A percentile compares a stretch with the other conserved stretches of the same genome.
Conservation (phyloP, 208 protist genomes). For the Spongospora subterranea region DNA sequence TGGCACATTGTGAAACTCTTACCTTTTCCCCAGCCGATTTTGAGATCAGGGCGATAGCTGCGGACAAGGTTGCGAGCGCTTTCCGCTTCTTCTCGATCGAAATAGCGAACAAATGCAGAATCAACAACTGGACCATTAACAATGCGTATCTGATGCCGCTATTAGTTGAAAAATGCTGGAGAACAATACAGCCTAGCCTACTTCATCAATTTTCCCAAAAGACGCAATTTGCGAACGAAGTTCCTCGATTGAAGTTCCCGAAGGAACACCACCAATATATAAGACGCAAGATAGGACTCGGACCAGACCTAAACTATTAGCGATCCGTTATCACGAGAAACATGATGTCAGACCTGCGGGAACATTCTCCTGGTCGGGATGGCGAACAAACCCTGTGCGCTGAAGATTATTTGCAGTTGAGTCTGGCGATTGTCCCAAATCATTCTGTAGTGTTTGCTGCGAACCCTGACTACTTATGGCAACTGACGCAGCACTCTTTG, state of each 20-base stretch:
- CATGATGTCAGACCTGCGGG: not conserved
- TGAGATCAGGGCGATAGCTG: not conserved
- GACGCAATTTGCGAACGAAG: conserved; percentile 11
- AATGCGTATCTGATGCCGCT: not conserved
- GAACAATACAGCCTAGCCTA: not conserved
- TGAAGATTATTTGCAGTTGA: not conserved
- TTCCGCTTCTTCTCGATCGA: not conserved
- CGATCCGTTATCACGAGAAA: too few species aligned
- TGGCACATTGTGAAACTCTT: not conserved
- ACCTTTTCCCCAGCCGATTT: conserved; percentile 43
- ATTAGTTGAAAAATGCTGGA: not conserved
- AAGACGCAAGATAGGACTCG: not conserved
- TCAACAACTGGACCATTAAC: conserved; percentile 8
- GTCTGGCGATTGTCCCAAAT: not conserved
- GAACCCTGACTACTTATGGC: too few species aligned
- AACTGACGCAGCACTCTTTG: too few species aligned
- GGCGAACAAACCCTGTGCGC: not conserved
- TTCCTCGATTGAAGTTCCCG: not conserved
- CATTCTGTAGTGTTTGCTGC: too few species aligned
- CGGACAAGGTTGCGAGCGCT: not conserved
- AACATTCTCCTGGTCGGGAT: conserved; percentile 16
- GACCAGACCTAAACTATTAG: not conserved
- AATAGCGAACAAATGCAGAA: conserved; percentile 5
- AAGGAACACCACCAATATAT: not conserved
- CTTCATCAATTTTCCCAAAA: not conserved